Evolutionary conservation across 148 eudicot species (phyloP).

Genomic region (Linanthus parryae): DNA sequence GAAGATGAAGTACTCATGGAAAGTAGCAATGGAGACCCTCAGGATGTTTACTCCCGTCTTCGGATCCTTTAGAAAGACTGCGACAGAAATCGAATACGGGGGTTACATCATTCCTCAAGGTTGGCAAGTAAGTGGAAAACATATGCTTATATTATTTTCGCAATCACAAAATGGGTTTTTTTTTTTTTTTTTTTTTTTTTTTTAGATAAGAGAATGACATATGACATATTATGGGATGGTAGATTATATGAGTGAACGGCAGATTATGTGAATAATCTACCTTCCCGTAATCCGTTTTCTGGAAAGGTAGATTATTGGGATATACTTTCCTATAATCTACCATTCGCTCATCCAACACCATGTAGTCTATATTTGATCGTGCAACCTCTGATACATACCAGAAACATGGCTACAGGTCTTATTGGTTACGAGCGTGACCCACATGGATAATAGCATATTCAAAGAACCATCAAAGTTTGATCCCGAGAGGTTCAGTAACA

Average conservation of each 20-base stretch:
- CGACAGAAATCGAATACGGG: constrained; percentile 11
- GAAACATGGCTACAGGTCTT: constrained; percentile 18
- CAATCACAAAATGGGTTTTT: not conserved
- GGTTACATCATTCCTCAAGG: constrained; percentile 12
- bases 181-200: not conserved
- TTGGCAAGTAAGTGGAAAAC: constrained; percentile 6
- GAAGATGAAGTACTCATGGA: constrained; percentile 18
- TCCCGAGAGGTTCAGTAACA: constrained; percentile 34
- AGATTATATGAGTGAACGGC: no score
- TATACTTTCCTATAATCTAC: no score
- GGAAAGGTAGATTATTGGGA: no score
- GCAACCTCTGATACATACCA: no score
- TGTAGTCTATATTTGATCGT: no score
- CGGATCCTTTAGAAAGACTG: not conserved
- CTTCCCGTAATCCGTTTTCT: no score
- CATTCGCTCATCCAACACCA: no score
- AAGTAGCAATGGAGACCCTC: constrained; percentile 10
- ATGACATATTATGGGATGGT: no score
- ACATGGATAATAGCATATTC: constrained; percentile 33
- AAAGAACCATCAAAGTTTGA: constrained; percentile 37
- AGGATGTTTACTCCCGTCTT: constrained; percentile 8
- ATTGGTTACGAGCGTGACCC: constrained; percentile 29
- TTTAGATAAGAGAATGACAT: not conserved
- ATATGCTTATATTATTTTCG: no score
- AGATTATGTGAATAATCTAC: no score